phyloP scores from a whole-genome alignment of 371 early-diverging fungal genomes.

The Dichotomocladium elegans region DNA sequence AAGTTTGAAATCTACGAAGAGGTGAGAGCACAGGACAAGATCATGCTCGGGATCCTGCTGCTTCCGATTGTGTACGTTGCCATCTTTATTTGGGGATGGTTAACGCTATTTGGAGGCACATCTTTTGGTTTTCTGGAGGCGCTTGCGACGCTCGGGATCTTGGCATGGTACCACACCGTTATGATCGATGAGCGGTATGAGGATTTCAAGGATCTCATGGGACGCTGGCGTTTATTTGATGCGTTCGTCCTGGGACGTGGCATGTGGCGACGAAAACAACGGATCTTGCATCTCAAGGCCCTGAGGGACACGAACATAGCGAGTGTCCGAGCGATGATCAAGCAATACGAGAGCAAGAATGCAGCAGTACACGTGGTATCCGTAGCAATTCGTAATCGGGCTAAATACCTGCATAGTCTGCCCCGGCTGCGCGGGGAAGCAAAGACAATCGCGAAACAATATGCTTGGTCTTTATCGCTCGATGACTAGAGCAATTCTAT shows the following conservation, averaged over 20 bases:
- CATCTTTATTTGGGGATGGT: constrained; percentile 42
- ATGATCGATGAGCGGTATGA: constrained; percentile 47
- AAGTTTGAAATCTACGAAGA: constrained; percentile 51
- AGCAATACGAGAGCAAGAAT: constrained; percentile 24
- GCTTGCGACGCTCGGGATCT: constrained; percentile 30
- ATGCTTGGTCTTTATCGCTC: constrained; percentile 39
- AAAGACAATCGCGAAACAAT: constrained; percentile 34
- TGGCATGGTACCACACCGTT: constrained; percentile 46
- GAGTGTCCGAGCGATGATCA: constrained; percentile 26
- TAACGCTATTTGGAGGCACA: constrained; percentile 30
- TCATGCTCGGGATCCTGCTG: constrained; percentile 36
- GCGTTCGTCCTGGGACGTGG: constrained; percentile 45
- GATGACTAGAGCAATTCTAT: too few species aligned
- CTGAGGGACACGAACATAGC: constrained; percentile 28
- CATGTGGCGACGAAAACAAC: constrained; percentile 41
- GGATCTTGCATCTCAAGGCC: constrained; percentile 34
- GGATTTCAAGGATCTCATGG: constrained; percentile 38
- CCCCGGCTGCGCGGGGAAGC: constrained; percentile 21
- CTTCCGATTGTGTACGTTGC: constrained; percentile 37
- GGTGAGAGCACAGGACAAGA: constrained; percentile 55
- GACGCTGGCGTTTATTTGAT: constrained; percentile 49
- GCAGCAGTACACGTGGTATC: constrained; percentile 31
- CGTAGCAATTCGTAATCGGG: constrained; percentile 30
- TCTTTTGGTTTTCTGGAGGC: constrained; percentile 41
- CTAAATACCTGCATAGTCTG: constrained; percentile 24